Conservation (phyloP, 371 early-diverging fungal species). For the Syncephalastrum contaminatum region DNA sequence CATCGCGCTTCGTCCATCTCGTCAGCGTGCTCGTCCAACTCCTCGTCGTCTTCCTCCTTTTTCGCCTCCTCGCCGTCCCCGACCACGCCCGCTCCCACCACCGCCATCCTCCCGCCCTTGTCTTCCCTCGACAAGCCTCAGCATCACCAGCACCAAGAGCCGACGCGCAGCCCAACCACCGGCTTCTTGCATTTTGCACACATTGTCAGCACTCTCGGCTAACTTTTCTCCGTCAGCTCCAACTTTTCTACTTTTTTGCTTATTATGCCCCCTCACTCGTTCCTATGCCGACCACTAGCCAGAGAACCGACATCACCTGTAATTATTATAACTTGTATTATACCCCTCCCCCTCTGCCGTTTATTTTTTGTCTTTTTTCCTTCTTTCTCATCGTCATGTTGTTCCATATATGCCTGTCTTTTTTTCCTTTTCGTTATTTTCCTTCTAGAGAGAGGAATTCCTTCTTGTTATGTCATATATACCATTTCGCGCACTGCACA, state of each 20-base stretch:
- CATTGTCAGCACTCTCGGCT: slow-evolving; percentile 31
- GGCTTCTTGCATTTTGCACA: slow-evolving; percentile 26
- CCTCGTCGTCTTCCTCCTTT: slow-evolving; percentile 12
- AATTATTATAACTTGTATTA: slow-evolving; percentile 4
- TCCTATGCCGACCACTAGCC: no score
- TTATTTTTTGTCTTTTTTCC: slow-evolving; percentile 8
- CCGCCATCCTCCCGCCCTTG: slow-evolving; percentile 8
- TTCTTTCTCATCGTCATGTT: slow-evolving; percentile 7
- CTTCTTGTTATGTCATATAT: background rate
- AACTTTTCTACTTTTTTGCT: background rate
- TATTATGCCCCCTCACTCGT: background rate
- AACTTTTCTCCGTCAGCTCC: slow-evolving; percentile 7
- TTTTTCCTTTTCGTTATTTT: slow-evolving; percentile 1
- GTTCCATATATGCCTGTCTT: slow-evolving; percentile 1
- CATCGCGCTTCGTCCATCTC: slow-evolving; percentile 19
- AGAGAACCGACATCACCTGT: slow-evolving; percentile 2
- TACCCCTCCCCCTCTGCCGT: slow-evolving; percentile 4
- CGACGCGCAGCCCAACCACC: slow-evolving; percentile 1
- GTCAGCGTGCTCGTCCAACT: slow-evolving; percentile 10
- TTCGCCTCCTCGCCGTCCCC: slow-evolving; percentile 12
- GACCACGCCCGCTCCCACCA: slow-evolving; percentile 12
- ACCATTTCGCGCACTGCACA: background rate
- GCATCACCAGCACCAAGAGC: background rate
- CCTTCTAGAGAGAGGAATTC: background rate
- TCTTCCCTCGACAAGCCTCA: slow-evolving; percentile 11